phyloP scores from a whole-genome alignment of 2,329 filamentous ascomycete genomes.

The Colletotrichum chlorophyti region DNA sequence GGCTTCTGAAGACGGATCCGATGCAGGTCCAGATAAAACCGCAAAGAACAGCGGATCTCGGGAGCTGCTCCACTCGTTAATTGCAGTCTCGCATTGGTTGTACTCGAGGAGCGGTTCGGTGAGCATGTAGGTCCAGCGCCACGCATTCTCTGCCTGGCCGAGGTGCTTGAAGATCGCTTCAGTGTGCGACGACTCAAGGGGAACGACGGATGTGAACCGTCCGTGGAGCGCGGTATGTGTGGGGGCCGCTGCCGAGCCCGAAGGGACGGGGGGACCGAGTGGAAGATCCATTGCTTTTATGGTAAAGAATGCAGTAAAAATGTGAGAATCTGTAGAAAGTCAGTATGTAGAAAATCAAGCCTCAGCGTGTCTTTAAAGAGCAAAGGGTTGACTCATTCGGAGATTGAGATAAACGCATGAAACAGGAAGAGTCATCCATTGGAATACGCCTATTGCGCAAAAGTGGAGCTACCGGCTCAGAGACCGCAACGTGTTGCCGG shows the following conservation, averaged over 20 bases:
- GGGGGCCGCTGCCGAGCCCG: slow-evolving; percentile 29
- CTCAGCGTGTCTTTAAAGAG: no score
- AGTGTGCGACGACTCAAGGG: slow-evolving; percentile 36
- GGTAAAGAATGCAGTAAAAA: not conserved
- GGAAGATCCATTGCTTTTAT: not conserved
- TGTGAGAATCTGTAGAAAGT: no score
- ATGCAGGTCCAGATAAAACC: slow-evolving; percentile 43
- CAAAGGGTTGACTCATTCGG: no score
- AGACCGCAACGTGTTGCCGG: no score
- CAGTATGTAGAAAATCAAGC: no score
- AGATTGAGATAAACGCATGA: no score
- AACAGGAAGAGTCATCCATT: no score
- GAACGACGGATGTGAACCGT: slow-evolving; percentile 39
- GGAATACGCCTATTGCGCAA: no score
- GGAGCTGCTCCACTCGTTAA: slow-evolving; percentile 34
- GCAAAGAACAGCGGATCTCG: slow-evolving; percentile 50
- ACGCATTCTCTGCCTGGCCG: slow-evolving; percentile 38
- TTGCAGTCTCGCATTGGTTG: slow-evolving; percentile 29
- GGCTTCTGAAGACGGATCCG: slow-evolving; percentile 36
- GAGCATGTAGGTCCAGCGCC: slow-evolving; percentile 44
- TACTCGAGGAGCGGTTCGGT: slow-evolving; percentile 32
- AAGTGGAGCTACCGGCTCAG: no score
- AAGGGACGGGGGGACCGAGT: slow-evolving; percentile 30
- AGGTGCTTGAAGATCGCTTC: slow-evolving; percentile 39
- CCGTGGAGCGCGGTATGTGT: slow-evolving; percentile 35